Percentiles rank a stretch among this genome's conserved stretches.
Evolutionary conservation across 2,329 filamentous ascomycete species (phyloP).

Genomic region (Monilinia polystroma): DNA sequence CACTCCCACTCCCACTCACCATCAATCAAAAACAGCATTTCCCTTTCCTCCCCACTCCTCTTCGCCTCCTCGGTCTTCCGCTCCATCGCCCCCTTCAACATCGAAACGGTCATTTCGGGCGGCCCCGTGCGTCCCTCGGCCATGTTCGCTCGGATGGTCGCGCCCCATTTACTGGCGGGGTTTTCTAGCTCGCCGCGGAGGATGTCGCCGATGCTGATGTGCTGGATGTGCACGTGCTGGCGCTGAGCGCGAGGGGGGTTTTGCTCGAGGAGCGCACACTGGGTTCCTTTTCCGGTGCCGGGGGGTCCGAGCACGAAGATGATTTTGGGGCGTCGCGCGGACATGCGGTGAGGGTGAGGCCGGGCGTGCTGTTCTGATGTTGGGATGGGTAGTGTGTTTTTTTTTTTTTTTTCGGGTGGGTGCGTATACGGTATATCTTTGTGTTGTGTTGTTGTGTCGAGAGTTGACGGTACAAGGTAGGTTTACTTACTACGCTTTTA

Average conservation of each 20-base stretch:
- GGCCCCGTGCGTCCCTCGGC: constrained; percentile 4
- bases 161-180: not conserved
- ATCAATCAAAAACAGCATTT: constrained; percentile 7
- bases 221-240: too few relatives aligned
- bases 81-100: constrained; percentile 5
- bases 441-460: too few relatives aligned
- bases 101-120: constrained; percentile 2
- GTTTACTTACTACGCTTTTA: too few relatives aligned
- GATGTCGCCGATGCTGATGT: constrained; percentile 10
- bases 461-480: too few relatives aligned
- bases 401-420: too few relatives aligned
- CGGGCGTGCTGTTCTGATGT: not conserved
- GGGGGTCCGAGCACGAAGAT: constrained; percentile 10
- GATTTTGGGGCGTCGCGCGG: not conserved
- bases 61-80: not conserved
- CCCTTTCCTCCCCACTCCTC: too few relatives aligned
- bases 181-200: constrained; percentile 5
- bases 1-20: not conserved
- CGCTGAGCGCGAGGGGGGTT: too few relatives aligned
- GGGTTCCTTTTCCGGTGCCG: constrained; percentile 13
- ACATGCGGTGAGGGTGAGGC: not conserved
- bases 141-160: constrained; percentile 11
- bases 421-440: too few relatives aligned
- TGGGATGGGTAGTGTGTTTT: not conserved
- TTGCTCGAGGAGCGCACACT: constrained; percentile 4